Percentiles rank a stretch among this genome's conserved stretches.
Conservation (phyloP, 2,329 filamentous ascomycete species). For the Colletotrichum gigasporum region DNA sequence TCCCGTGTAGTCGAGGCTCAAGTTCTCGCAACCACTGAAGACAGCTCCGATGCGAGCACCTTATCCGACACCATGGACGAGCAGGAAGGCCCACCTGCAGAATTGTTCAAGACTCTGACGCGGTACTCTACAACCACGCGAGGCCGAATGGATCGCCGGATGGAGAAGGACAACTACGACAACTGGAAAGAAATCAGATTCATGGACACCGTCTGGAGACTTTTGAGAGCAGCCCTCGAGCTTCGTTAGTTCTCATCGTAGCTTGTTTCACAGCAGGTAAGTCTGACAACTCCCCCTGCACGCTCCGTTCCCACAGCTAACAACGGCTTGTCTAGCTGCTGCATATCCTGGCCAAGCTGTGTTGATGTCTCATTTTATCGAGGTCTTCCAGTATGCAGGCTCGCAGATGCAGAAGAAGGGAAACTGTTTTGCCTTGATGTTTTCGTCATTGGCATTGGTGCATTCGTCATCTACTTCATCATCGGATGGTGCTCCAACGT, state of each 20-base stretch:
- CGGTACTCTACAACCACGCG: conserved; percentile 39
- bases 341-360: conserved; percentile 54
- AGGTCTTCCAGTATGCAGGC: conserved; percentile 46
- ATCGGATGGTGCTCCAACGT: conserved; percentile 34
- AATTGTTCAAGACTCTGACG: conserved; percentile 39
- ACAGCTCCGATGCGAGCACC: neutral
- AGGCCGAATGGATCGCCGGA: conserved; percentile 40
- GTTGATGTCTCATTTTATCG: conserved; percentile 49
- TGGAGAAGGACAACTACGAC: conserved; percentile 46
- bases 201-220: conserved; percentile 38
- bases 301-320: neutral
- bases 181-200: conserved; percentile 41
- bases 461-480: conserved; percentile 34
- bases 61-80: neutral
- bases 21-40: conserved; percentile 22
- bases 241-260: conserved; percentile 40
- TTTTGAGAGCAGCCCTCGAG: conserved; percentile 47
- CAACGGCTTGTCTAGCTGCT: conserved; percentile 38
- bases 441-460: conserved; percentile 39
- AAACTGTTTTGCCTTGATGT: conserved; percentile 49
- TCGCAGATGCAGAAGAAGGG: conserved; percentile 37
- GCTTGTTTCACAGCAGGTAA: conserved; percentile 10
- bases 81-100: neutral
- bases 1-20: conserved; percentile 36
- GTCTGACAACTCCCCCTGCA: too few species aligned